A percentile compares a stretch with the other conserved stretches of the same genome.
Evolutionary conservation across 805 yeast genomes (phyloP).

Genomic region (Cyberlindnera veronae): DNA sequence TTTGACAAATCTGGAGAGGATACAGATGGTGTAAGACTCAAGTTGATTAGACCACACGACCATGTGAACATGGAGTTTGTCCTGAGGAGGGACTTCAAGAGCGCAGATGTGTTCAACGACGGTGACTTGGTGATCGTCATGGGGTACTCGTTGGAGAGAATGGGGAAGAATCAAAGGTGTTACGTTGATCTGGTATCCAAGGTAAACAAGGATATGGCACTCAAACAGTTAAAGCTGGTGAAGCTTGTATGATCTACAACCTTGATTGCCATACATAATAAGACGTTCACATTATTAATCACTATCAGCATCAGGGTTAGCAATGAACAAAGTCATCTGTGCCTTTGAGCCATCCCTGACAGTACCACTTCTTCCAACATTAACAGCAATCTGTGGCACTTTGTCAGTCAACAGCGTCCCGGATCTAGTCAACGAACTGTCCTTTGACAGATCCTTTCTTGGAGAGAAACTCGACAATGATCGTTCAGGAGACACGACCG

Average conservation of each 20-base stretch:
- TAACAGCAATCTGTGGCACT: constrained; percentile 22
- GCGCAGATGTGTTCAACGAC: background rate
- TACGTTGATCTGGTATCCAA: constrained; percentile 3
- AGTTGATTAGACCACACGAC: background rate
- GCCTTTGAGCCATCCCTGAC: constrained; percentile 34
- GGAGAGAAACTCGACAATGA: constrained; percentile 15
- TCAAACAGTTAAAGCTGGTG: background rate
- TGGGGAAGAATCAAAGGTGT: background rate
- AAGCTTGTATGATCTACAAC: no score
- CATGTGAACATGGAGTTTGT: background rate
- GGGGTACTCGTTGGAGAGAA: constrained; percentile 1
- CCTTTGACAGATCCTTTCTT: constrained; percentile 4
- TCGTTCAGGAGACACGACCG: constrained; percentile 11
- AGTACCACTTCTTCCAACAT: constrained; percentile 31
- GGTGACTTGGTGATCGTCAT: constrained; percentile 4
- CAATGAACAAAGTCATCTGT: constrained; percentile 46
- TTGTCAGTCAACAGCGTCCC: constrained; percentile 25
- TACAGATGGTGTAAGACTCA: background rate
- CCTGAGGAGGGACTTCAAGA: background rate
- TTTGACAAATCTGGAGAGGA: background rate
- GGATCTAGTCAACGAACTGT: constrained; percentile 12
- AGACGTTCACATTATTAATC: constrained; percentile 1
- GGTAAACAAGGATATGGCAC: background rate
- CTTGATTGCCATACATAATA: no score
- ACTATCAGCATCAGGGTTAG: constrained; percentile 52